Percentiles rank a stretch among this genome's conserved stretches.
Conservation (phyloP, 495 filamentous ascomycete genomes). For the Penicillium robsamsonii region DNA sequence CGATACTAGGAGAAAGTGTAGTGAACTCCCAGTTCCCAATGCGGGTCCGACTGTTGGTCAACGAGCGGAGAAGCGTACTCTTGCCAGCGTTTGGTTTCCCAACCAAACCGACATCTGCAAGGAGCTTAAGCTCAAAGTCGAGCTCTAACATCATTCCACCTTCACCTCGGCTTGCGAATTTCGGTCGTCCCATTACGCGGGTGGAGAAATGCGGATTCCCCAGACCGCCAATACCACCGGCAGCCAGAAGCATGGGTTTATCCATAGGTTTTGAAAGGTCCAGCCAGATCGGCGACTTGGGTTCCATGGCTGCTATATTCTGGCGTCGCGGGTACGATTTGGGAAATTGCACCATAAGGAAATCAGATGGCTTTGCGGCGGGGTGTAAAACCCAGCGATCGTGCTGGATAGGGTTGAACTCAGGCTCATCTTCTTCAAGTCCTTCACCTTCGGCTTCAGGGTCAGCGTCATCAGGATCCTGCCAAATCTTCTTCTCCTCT, state of each 20-base stretch:
- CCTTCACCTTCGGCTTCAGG: conserved; percentile 25
- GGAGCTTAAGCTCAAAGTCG: conserved; percentile 88
- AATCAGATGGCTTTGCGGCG: conserved; percentile 64
- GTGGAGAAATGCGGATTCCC: conserved; percentile 92
- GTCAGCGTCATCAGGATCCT: not conserved
- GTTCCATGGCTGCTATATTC: conserved; percentile 59
- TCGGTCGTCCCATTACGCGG: conserved; percentile 64
- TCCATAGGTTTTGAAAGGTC: conserved; percentile 81
- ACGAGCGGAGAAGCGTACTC: conserved; percentile 81
- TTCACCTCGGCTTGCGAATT: conserved; percentile 86
- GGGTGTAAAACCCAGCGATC: conserved; percentile 87
- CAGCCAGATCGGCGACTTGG: conserved; percentile 67
- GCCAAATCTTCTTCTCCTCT: conserved; percentile 15
- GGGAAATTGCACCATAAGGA: conserved; percentile 60
- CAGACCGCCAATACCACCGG: conserved; percentile 82
- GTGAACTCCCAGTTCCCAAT: conserved; percentile 97
- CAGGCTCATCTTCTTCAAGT: conserved; percentile 28
- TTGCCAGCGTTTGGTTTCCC: conserved; percentile 96
- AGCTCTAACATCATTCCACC: conserved; percentile 71
- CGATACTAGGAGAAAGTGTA: conserved; percentile 89
- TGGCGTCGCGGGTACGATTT: conserved; percentile 55
- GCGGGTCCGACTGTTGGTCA: conserved; percentile 81
- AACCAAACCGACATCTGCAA: conserved; percentile 92
- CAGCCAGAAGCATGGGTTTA: conserved; percentile 81
- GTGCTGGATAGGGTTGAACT: conserved; percentile 39